phyloP scores from a whole-genome alignment of 208 protist genomes.

The Phytomonas serpens region DNA sequence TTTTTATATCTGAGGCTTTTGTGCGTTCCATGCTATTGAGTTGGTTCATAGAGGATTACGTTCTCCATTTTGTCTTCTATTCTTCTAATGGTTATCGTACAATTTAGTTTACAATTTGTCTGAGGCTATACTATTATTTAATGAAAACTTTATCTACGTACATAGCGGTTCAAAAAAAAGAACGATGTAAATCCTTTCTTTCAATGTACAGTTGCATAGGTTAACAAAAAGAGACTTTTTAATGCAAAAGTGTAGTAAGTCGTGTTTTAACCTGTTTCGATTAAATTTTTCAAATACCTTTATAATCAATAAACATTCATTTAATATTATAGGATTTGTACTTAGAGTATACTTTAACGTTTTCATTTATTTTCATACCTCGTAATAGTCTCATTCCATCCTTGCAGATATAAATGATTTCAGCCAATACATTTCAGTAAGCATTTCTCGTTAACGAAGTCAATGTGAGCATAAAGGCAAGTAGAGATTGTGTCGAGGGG shows the following conservation, averaged over 20 bases:
- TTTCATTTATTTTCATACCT: slow-evolving; percentile 1
- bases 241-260: background rate
- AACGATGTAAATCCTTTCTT: too few relatives aligned
- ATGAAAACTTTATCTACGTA: background rate
- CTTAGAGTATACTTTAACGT: too few relatives aligned
- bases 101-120: slow-evolving; percentile 8
- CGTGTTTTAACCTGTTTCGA: slow-evolving; percentile 1
- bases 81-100: background rate
- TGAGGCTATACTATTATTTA: slow-evolving; percentile 3
- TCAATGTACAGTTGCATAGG: too few relatives aligned
- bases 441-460: too few relatives aligned
- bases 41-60: too few relatives aligned
- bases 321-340: too few relatives aligned
- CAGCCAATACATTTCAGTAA: too few relatives aligned
- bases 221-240: slow-evolving; percentile 3
- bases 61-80: slow-evolving; percentile 1
- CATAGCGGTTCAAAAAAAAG: too few relatives aligned
- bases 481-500: too few relatives aligned
- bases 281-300: background rate
- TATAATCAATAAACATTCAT: too few relatives aligned
- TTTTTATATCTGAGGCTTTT: background rate
- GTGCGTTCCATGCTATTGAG: background rate
- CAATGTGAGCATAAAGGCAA: too few relatives aligned
- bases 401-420: background rate
- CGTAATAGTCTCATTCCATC: background rate